phyloP scores from a whole-genome alignment of 2,329 filamentous ascomycete species.

The Cladorrhinum sp. region DNA sequence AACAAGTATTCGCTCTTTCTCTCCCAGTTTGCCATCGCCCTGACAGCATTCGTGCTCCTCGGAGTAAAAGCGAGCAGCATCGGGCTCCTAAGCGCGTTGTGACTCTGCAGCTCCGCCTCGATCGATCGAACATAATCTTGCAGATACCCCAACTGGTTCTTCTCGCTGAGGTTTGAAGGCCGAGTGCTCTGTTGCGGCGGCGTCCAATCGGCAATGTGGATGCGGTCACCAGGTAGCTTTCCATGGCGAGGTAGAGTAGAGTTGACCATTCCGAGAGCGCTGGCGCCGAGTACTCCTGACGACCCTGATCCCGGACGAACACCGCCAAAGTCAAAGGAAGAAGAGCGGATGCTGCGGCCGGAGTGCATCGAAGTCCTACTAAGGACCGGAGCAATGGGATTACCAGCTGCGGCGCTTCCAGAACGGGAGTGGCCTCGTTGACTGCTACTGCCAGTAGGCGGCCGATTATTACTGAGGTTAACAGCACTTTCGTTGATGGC shows the following conservation, averaged over 20 bases:
- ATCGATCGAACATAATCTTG: conserved; percentile 78
- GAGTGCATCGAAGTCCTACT: conserved; percentile 40
- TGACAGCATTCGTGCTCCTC: conserved; percentile 72
- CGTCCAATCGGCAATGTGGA: conserved; percentile 81
- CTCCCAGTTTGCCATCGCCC: conserved; percentile 96
- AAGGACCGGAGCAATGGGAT: conserved; percentile 11
- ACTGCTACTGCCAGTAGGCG: conserved; percentile 32
- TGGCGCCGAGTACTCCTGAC: conserved; percentile 30
- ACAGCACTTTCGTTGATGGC: conserved; percentile 48
- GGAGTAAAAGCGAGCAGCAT: conserved; percentile 90
- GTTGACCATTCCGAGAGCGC: background rate
- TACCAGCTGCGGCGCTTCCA: conserved; percentile 43
- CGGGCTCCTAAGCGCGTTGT: conserved; percentile 82
- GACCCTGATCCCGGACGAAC: conserved; percentile 50
- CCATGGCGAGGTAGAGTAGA: conserved; percentile 7
- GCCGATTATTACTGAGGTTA: conserved; percentile 29
- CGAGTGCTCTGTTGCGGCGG: conserved; percentile 90
- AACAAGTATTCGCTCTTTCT: conserved; percentile 89
- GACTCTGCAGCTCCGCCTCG: conserved; percentile 78
- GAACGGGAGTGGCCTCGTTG: conserved; percentile 43
- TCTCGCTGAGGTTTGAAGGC: conserved; percentile 71
- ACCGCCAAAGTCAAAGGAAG: conserved; percentile 61
- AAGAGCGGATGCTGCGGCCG: conserved; percentile 50
- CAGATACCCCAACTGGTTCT: conserved; percentile 75
- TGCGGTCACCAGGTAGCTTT: conserved; percentile 79